A percentile compares a stretch with the other conserved stretches of the same genome.
Evolutionary conservation across 2,329 filamentous ascomycete genomes (phyloP).

Genomic region (Phoma herbarum): DNA sequence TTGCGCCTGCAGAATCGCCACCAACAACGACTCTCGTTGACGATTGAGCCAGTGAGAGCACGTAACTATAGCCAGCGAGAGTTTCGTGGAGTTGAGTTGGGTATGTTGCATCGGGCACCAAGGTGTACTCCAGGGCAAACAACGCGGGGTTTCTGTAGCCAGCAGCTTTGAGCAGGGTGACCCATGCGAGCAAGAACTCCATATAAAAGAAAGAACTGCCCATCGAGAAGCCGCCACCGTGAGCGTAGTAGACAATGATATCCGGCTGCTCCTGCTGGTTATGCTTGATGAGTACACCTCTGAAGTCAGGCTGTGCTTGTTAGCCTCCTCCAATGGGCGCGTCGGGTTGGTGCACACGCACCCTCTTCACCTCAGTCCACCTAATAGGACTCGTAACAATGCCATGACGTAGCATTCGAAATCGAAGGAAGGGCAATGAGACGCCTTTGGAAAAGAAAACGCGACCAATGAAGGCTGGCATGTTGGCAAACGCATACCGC

Average conservation of each 20-base stretch:
- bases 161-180: conserved; percentile 68
- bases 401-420: conserved; percentile 78
- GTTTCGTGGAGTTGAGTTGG: conserved; percentile 78
- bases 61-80: conserved; percentile 74
- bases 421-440: conserved; percentile 76
- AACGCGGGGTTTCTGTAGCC: conserved; percentile 80
- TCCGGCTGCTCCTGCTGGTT: conserved; percentile 71
- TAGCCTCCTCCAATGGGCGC: neutral
- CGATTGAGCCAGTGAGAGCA: conserved; percentile 66
- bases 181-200: conserved; percentile 80
- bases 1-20: conserved; percentile 82
- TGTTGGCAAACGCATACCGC: conserved; percentile 76
- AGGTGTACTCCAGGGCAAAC: conserved; percentile 81
- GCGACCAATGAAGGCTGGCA: conserved; percentile 72
- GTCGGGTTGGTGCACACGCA: conserved; percentile 42
- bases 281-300: conserved; percentile 74
- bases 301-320: conserved; percentile 56
- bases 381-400: conserved; percentile 68
- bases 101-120: conserved; percentile 77
- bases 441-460: conserved; percentile 82
- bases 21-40: conserved; percentile 72
- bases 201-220: conserved; percentile 82
- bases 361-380: conserved; percentile 68
- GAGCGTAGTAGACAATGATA: conserved; percentile 81
- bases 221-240: conserved; percentile 86